phyloP scores from a whole-genome alignment of 2,329 filamentous ascomycete genomes.

The Epichloe bromicola region DNA sequence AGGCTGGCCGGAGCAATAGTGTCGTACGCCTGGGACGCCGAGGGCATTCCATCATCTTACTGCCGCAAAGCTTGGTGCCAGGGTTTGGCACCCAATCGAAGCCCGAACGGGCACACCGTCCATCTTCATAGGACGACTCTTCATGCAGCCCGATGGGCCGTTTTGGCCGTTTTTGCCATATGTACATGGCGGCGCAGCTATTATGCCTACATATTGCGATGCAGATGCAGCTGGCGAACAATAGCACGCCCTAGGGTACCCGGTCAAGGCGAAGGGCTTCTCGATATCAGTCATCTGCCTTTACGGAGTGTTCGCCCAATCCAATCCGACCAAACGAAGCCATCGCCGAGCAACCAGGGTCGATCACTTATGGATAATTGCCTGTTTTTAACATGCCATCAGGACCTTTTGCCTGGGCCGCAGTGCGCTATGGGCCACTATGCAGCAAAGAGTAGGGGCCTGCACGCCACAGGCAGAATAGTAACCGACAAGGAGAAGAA shows the following conservation, averaged over 20 bases:
- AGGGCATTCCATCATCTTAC: not conserved
- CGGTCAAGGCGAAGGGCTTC: not conserved
- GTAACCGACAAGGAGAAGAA: not conserved
- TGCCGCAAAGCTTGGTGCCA: slow-evolving; percentile 3
- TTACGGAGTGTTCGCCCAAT: not conserved
- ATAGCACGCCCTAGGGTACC: slow-evolving; percentile 1
- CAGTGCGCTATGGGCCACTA: not conserved
- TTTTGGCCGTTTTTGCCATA: slow-evolving; percentile 18
- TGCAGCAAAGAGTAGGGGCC: not conserved
- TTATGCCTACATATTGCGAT: slow-evolving; percentile 2
- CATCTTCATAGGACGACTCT: slow-evolving; percentile 19
- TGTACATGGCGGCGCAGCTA: slow-evolving; percentile 30
- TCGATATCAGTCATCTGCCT: slow-evolving; percentile 1
- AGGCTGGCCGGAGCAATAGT: not conserved
- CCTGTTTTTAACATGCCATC: not conserved
- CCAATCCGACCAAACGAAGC: not conserved
- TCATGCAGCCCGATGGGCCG: slow-evolving; percentile 18
- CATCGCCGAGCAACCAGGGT: not conserved
- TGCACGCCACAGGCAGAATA: slow-evolving; percentile 2
- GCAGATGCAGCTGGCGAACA: slow-evolving; percentile 7
- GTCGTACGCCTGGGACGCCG: not conserved
- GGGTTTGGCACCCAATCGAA: slow-evolving; percentile 25
- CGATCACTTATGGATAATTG: not conserved
- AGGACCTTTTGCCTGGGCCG: not conserved
- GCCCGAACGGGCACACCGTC: slow-evolving; percentile 11